Percentiles rank a stretch among this genome's conserved stretches.
These are phyloP conservation scores for Eimeria acervulina DNA, from an alignment of 169 alveolate genomes.

Conservation along the genomic window DNA sequence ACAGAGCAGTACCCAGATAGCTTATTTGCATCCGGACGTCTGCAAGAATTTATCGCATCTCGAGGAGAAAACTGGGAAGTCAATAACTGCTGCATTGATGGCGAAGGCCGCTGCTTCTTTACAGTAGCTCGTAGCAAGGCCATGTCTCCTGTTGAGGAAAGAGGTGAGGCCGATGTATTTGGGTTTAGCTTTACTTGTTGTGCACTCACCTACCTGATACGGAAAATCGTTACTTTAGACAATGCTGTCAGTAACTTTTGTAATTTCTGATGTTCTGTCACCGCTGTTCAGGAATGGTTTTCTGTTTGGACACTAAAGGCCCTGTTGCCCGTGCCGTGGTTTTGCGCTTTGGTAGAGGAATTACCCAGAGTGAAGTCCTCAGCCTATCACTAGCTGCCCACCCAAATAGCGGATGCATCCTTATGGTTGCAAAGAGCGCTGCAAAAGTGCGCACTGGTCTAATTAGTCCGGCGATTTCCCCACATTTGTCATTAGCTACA, in stretches of 20 bases:
- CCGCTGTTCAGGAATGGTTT: constrained; percentile 36
- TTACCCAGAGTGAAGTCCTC: constrained; percentile 27
- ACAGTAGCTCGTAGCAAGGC: constrained; percentile 25
- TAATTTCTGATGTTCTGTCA: neutral
- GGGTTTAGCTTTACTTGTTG: neutral
- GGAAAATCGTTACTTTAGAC: neutral
- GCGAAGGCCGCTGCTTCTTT: constrained; percentile 80
- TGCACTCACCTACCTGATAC: neutral
- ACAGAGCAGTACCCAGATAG: neutral
- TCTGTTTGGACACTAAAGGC: constrained; percentile 51
- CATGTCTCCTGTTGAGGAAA: constrained; percentile 45
- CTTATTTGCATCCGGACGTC: neutral
- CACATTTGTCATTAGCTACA: neutral
- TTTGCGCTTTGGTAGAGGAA: constrained; percentile 67
- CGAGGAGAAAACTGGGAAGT: constrained; percentile 78
- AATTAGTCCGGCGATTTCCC: neutral
- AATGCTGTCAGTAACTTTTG: neutral
- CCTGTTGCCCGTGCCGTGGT: constrained; percentile 44
- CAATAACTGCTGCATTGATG: constrained; percentile 78
- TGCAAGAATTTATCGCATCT: constrained; percentile 31
- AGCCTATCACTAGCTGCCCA: constrained; percentile 58
- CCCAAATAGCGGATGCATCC: constrained; percentile 50
- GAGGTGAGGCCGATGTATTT: neutral
- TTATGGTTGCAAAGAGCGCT: constrained; percentile 68
- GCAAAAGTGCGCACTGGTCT: constrained; percentile 17